phyloP scores from a whole-genome alignment of 225 moss, liverwort and hornwort genomes.

The Climacium dendroides region DNA sequence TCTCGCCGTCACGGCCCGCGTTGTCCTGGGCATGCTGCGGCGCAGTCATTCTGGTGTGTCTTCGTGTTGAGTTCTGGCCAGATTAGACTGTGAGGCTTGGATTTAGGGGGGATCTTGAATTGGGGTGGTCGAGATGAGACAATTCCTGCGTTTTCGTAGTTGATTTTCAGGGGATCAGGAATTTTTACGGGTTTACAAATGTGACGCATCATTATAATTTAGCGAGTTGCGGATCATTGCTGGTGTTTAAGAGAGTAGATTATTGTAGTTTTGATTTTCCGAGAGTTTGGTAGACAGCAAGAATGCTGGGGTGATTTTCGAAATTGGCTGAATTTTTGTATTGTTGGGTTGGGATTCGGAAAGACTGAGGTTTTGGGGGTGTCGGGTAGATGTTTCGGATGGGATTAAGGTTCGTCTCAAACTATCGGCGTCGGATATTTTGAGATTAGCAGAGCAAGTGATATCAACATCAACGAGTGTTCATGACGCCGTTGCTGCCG shows the following conservation, averaged over 20 bases:
- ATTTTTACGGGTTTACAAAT: not conserved
- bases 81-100: not conserved
- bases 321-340: not conserved
- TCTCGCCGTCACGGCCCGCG: constrained; percentile 3
- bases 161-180: not conserved
- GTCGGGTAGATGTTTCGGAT: constrained; percentile 10
- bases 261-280: not conserved
- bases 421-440: constrained; percentile 62
- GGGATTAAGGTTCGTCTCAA: constrained; percentile 56
- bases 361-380: not conserved
- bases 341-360: not conserved
- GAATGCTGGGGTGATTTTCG: not conserved
- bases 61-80: not conserved
- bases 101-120: not conserved
- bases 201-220: not conserved
- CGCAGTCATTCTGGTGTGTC: not conserved
- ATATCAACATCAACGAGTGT: constrained; percentile 55
- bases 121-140: not conserved
- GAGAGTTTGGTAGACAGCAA: not conserved
- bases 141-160: not conserved
- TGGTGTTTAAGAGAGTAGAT: not conserved
- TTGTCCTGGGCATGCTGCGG: constrained; percentile 13
- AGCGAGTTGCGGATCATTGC: not conserved
- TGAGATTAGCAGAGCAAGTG: constrained; percentile 54
- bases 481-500: constrained; percentile 67